Evolutionary conservation across 768 basidiomycete species (phyloP), one percentile per base, ranked within the genome.

Genomic region (Fistulinella prunicolor): DNA sequence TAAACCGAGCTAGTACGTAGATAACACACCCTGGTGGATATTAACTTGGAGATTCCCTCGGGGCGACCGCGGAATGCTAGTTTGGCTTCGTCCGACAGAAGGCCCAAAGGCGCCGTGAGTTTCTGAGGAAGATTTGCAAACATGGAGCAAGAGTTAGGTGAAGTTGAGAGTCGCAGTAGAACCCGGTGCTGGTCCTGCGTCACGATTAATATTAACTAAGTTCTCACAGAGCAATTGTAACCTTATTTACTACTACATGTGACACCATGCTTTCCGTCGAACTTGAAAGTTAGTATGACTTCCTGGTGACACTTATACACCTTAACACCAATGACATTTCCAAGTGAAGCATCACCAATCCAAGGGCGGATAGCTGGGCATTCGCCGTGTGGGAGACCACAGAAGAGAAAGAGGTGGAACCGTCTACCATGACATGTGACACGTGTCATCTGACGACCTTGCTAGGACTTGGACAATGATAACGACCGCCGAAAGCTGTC

Each of bases 41-140:
- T 78, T 36, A 96, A 67, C 63, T 90, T 87, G 41, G 82, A 75
- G 42, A 96, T 83, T 16, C 93, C 93, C 36, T 77, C 77, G 0
- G 89, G 81, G 50, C 87, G 87, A 56, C 83, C 89, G 34, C 89
- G 83, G 66, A 96, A 96, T 10, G 85, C 83, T 16, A 96, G 81
- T 67, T 94, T 94, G 39, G 90, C 84, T 62, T 93, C 89, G 62
- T 95, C 92, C 6, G 84, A 85, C 28, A 92, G 66, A 17, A 91
- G 64, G n/a, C 84, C 82, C 64, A 91, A 84, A 13, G 88, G 86
- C 14, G 84, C 81, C 10, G 81, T 79, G 42, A 91, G 74, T 56
- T 77, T 83, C 60, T 82, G 83, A 10, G 88, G 87, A 46, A 90
- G 69, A 57, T 76, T 87, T 19, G 85, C 65, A 55, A 90, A 84